Percentiles rank a stretch among this genome's conserved stretches.
phyloP scores from a whole-genome alignment of 106 monocot genomes.

The Amphibolis antarctica region DNA sequence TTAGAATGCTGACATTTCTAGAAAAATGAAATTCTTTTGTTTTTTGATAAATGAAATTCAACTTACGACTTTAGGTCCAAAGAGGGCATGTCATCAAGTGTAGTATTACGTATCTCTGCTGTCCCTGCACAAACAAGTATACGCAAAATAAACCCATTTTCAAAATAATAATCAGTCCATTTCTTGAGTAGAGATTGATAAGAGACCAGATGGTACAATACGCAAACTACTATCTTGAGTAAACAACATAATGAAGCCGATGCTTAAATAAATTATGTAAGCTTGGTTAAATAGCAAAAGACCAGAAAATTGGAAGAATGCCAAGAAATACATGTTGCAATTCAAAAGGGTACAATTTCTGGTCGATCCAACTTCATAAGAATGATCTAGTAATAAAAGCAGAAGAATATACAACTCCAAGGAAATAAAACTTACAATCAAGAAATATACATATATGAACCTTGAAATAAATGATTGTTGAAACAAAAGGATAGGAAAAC shows the following conservation, averaged over 20 bases:
- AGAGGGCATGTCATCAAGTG: slow-evolving; percentile 42
- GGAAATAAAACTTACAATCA: background rate
- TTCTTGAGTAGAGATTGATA: too few species aligned
- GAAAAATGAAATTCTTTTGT: background rate
- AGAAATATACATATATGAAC: too few species aligned
- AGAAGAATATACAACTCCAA: background rate
- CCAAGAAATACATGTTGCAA: background rate
- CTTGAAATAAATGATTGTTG: too few species aligned
- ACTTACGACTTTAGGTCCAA: slow-evolving; percentile 66
- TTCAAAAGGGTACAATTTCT: background rate
- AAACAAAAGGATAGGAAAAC: too few species aligned
- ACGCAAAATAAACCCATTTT: too few species aligned
- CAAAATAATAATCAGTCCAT: too few species aligned
- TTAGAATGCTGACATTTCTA: background rate
- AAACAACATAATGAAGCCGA: too few species aligned
- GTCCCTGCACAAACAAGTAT: slow-evolving; percentile 31
- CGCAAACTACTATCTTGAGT: too few species aligned
- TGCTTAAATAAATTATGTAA: too few species aligned
- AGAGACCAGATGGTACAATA: too few species aligned
- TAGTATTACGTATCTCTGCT: slow-evolving; percentile 36
- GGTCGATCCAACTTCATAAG: background rate
- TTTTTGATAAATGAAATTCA: background rate
- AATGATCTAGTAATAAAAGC: background rate
- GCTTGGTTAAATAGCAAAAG: too few species aligned
- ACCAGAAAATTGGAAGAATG: too few species aligned